Conservation (phyloP, 495 filamentous ascomycete genomes). For the Xylaria palmicola region DNA sequence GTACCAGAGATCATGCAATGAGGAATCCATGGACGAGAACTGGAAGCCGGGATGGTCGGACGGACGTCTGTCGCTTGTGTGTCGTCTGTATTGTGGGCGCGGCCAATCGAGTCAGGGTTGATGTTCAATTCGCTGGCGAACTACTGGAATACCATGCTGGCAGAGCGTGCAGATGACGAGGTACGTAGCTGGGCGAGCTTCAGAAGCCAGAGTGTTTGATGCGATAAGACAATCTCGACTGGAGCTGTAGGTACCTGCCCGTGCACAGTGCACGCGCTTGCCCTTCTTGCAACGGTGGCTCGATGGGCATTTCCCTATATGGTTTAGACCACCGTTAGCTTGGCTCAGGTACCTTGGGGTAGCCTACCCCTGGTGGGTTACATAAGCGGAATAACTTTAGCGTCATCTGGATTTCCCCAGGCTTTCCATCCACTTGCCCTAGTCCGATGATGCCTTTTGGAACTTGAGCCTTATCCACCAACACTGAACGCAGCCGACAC, state of each 20-base stretch:
- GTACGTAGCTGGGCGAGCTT: too few species aligned
- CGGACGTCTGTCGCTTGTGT: not conserved
- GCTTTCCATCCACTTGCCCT: too few species aligned
- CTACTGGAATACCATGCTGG: not conserved
- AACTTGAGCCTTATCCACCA: too few species aligned
- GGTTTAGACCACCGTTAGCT: not conserved
- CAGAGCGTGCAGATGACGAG: not conserved
- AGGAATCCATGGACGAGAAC: conserved; percentile 56
- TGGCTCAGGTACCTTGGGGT: not conserved
- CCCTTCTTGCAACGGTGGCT: conserved; percentile 13
- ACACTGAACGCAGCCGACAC: too few species aligned
- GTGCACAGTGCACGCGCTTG: not conserved
- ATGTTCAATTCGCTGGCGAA: not conserved
- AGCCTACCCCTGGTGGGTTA: not conserved
- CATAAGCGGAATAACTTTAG: not conserved
- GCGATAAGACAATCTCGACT: not conserved
- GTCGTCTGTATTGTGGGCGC: not conserved
- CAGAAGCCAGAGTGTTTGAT: not conserved
- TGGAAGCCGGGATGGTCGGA: not conserved
- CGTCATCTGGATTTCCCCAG: too few species aligned
- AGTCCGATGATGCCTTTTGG: too few species aligned
- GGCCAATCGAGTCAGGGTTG: not conserved
- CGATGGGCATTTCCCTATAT: not conserved
- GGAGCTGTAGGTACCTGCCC: not conserved
- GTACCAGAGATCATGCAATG: conserved; percentile 86